Percentiles rank a stretch among this genome's conserved stretches.
phyloP scores from a whole-genome alignment of 1,284 basidiomycete genomes.

The Ceratobasidium sp. region DNA sequence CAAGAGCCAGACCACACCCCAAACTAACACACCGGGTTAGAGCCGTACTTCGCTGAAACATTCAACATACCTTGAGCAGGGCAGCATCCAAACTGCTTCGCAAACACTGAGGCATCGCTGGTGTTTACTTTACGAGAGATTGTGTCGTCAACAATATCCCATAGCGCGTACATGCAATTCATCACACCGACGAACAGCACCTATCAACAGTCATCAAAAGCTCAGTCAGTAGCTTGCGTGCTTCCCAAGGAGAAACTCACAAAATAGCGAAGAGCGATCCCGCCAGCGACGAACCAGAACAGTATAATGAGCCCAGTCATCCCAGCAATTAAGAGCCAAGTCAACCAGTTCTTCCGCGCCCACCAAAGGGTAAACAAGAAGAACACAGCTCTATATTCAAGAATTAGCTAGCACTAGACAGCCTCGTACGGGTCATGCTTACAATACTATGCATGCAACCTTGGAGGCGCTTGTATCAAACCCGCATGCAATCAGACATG shows the following conservation, averaged over 20 bases:
- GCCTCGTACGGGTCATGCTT: neutral
- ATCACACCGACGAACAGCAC: slow-evolving; percentile 96
- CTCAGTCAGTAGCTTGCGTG: slow-evolving; percentile 50
- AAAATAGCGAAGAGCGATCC: slow-evolving; percentile 78
- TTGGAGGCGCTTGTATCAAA: slow-evolving; percentile 96
- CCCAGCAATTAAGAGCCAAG: slow-evolving; percentile 79
- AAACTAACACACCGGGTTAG: slow-evolving; percentile 63
- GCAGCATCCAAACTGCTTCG: slow-evolving; percentile 81
- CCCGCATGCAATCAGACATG: slow-evolving; percentile 89
- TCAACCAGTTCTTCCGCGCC: slow-evolving; percentile 85
- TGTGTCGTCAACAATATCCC: slow-evolving; percentile 92
- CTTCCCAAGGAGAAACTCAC: slow-evolving; percentile 60
- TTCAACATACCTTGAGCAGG: slow-evolving; percentile 70
- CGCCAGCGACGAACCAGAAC: slow-evolving; percentile 87
- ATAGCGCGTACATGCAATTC: slow-evolving; percentile 88
- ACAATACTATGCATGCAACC: slow-evolving; percentile 83
- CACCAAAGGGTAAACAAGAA: slow-evolving; percentile 94
- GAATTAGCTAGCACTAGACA: slow-evolving; percentile 10
- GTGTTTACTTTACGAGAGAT: slow-evolving; percentile 91
- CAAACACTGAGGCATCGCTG: slow-evolving; percentile 92
- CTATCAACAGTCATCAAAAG: slow-evolving; percentile 59
- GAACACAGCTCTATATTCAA: slow-evolving; percentile 68
- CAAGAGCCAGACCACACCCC: slow-evolving; percentile 93
- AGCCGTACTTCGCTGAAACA: slow-evolving; percentile 54
- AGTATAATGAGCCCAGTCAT: slow-evolving; percentile 81